Conservation (phyloP, 371 early-diverging fungal genomes). For the Apophysomyces sp. region DNA sequence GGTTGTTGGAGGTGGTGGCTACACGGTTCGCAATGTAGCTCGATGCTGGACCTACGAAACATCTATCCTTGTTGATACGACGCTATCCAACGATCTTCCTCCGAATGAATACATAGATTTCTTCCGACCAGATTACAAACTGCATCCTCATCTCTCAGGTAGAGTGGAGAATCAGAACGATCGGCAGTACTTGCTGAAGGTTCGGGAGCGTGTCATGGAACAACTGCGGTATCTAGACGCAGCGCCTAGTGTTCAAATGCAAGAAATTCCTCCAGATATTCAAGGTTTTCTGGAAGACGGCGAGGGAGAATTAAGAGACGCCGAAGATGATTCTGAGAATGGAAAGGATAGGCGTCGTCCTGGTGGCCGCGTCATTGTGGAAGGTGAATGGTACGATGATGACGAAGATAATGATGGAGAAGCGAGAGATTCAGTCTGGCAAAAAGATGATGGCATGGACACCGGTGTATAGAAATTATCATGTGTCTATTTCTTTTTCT, state of each 20-base stretch:
- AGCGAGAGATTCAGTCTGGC: slow-evolving; percentile 32
- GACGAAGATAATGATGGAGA: slow-evolving; percentile 49
- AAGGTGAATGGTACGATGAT: slow-evolving; percentile 47
- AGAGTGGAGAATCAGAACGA: slow-evolving; percentile 92
- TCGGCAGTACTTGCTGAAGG: slow-evolving; percentile 75
- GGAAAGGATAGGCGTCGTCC: slow-evolving; percentile 47
- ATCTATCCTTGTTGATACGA: slow-evolving; percentile 75
- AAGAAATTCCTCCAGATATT: slow-evolving; percentile 78
- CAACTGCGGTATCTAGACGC: slow-evolving; percentile 87
- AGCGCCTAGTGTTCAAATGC: slow-evolving; percentile 98
- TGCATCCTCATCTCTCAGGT: slow-evolving; percentile 79
- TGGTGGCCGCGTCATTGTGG: slow-evolving; percentile 21
- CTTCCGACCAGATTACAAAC: slow-evolving; percentile 84
- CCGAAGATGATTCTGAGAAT: slow-evolving; percentile 50
- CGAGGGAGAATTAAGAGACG: slow-evolving; percentile 56
- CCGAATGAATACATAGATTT: slow-evolving; percentile 74
- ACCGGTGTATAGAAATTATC: slow-evolving; percentile 14
- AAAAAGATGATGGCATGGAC: slow-evolving; percentile 16
- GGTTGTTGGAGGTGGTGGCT: slow-evolving; percentile 95
- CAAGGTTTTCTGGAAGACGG: slow-evolving; percentile 70
- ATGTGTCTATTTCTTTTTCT: slow-evolving; percentile 1
- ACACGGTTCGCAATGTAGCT: slow-evolving; percentile 92
- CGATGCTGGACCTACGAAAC: slow-evolving; percentile 97
- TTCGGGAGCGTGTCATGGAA: slow-evolving; percentile 83
- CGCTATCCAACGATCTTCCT: slow-evolving; percentile 76